Conservation (phyloP, 2,329 filamentous ascomycete species). For the Penicillium sp. region DNA sequence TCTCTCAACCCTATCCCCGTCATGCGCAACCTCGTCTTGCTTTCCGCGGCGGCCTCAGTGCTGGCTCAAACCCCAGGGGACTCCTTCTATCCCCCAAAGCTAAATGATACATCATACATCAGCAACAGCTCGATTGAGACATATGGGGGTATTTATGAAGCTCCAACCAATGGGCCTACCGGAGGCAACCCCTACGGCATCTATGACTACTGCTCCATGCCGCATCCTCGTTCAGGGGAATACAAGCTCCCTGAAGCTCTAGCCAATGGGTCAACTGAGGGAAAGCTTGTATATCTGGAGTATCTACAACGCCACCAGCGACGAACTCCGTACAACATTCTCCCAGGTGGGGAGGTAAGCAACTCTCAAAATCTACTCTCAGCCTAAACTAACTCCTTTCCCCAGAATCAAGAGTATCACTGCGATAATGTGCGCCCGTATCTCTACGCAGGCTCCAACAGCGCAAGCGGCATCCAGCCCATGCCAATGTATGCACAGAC, state of each 20-base stretch:
- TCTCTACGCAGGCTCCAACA: constrained; percentile 32
- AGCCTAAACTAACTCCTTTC: background rate
- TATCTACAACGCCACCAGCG: constrained; percentile 42
- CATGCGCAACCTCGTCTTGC: constrained; percentile 11
- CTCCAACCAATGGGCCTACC: constrained; percentile 23
- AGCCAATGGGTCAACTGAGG: constrained; percentile 25
- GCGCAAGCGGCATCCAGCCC: constrained; percentile 15
- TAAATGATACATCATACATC: constrained; percentile 40
- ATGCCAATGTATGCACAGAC: constrained; percentile 37
- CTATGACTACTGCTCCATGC: constrained; percentile 43
- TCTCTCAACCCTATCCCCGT: background rate
- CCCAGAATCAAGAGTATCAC: constrained; percentile 37
- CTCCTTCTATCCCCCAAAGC: constrained; percentile 35
- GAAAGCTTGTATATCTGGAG: constrained; percentile 37
- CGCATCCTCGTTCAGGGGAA: constrained; percentile 35
- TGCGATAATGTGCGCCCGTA: constrained; percentile 39
- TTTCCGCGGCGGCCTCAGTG: constrained; percentile 7
- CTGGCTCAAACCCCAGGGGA: constrained; percentile 15
- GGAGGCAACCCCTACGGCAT: constrained; percentile 26
- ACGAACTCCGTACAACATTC: constrained; percentile 40
- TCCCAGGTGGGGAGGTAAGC: constrained; percentile 38
- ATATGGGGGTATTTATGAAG: constrained; percentile 38
- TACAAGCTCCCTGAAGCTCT: constrained; percentile 33
- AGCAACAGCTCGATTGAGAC: constrained; percentile 35
- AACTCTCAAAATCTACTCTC: background rate